Conservation (phyloP, 2,329 filamentous ascomycete genomes). For the Aspergillus fructus region DNA sequence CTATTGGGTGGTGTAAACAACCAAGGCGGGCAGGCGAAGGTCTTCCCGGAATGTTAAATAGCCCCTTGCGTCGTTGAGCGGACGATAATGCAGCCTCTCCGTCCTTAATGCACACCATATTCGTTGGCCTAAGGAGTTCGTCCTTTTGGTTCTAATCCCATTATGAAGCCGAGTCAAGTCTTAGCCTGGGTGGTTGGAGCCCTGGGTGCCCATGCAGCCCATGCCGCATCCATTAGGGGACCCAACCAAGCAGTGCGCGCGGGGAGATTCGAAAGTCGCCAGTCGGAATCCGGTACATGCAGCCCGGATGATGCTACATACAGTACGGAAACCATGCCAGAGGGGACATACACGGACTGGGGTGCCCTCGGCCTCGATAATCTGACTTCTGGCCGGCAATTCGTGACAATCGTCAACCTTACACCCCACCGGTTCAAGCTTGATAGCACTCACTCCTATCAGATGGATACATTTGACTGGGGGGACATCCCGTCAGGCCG, state of each 20-base stretch:
- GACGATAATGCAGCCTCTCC: background rate
- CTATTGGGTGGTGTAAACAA: background rate
- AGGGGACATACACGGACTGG: slow-evolving; percentile 10
- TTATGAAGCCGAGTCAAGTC: background rate
- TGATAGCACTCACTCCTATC: slow-evolving; percentile 7
- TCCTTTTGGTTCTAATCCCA: background rate
- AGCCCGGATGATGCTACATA: slow-evolving; percentile 4
- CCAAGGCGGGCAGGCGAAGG: background rate
- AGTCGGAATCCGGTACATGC: background rate
- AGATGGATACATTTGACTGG: slow-evolving; percentile 12
- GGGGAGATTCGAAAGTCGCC: background rate
- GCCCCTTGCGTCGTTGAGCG: background rate
- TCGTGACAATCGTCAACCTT: slow-evolving; percentile 10
- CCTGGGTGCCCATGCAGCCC: background rate
- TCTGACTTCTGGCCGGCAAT: slow-evolving; percentile 4
- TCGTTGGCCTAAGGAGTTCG: background rate
- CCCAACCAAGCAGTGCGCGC: background rate
- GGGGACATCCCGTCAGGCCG: slow-evolving; percentile 9
- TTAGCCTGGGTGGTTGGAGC: background rate
- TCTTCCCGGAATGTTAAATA: background rate
- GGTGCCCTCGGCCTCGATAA: slow-evolving; percentile 1
- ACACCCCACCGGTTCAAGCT: slow-evolving; percentile 11
- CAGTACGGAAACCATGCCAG: slow-evolving; percentile 7
- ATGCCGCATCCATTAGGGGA: background rate
- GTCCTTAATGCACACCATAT: background rate